Conservation (phyloP, 495 filamentous ascomycete genomes). For the Neurospora sp. region DNA sequence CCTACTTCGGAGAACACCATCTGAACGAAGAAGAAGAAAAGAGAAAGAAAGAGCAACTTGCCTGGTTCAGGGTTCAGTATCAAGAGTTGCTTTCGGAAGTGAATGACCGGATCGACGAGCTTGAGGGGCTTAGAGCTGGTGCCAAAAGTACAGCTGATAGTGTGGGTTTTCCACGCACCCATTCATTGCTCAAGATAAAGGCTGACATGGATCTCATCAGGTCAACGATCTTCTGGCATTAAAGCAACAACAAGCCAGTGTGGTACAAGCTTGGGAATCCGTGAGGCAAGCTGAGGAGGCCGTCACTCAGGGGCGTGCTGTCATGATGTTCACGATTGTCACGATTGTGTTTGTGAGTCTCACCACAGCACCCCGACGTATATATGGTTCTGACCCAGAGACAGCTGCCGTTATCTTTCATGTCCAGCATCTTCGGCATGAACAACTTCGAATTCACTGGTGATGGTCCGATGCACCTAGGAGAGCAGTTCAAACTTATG, state of each 20-base stretch:
- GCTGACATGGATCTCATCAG: too few relatives aligned
- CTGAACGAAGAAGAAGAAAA: too few relatives aligned
- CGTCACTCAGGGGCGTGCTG: conserved; percentile 44
- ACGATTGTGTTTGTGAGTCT: conserved; percentile 47
- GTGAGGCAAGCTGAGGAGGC: conserved; percentile 47
- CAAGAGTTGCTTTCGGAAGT: conserved; percentile 12
- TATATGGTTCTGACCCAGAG: too few relatives aligned
- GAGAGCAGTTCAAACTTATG: conserved; percentile 16
- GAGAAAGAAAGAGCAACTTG: conserved; percentile 8
- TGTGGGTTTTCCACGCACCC: too few relatives aligned
- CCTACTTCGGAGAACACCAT: too few relatives aligned
- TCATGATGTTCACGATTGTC: conserved; percentile 57
- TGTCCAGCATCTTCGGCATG: conserved; percentile 28
- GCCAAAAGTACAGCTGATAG: conserved; percentile 17
- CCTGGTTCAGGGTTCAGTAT: conserved; percentile 19
- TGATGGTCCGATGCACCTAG: conserved; percentile 4
- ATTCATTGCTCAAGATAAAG: too few relatives aligned
- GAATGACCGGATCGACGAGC: conserved; percentile 14
- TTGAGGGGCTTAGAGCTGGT: conserved; percentile 16
- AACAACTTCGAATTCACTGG: conserved; percentile 19
- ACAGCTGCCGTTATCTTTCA: conserved; percentile 27
- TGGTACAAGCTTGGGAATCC: conserved; percentile 47
- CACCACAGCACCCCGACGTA: too few relatives aligned
- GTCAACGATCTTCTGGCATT: conserved; percentile 41
- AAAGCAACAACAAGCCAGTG: conserved; percentile 55